A percentile compares a stretch with the other conserved stretches of the same genome.
phyloP scores from a whole-genome alignment of 352 stramenopile genomes.

The Hyphochytrium catenoides region DNA sequence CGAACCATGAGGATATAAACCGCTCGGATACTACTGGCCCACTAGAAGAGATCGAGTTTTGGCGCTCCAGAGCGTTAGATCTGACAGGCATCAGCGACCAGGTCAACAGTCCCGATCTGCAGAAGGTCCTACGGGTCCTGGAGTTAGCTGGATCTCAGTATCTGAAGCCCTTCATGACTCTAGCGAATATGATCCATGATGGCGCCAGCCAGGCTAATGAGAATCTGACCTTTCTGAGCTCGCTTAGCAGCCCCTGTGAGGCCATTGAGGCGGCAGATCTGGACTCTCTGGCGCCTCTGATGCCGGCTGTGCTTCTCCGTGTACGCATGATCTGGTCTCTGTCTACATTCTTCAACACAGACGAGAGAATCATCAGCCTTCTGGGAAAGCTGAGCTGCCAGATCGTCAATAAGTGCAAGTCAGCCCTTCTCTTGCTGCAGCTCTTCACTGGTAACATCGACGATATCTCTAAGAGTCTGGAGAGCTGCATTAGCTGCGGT shows the following conservation, averaged over 20 bases:
- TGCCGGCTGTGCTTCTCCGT: conserved; percentile 69
- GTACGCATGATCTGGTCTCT: conserved; percentile 82
- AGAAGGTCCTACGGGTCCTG: conserved; percentile 63
- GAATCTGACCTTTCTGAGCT: conserved; percentile 79
- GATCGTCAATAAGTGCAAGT: conserved; percentile 69
- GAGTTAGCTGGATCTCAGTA: conserved; percentile 73
- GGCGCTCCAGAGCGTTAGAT: conserved; percentile 69
- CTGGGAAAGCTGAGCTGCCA: conserved; percentile 82
- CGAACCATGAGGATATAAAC: conserved; percentile 77
- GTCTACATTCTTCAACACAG: conserved; percentile 78
- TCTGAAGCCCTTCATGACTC: conserved; percentile 68
- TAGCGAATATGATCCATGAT: conserved; percentile 76
- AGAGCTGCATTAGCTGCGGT: conserved; percentile 73
- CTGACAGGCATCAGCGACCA: conserved; percentile 79
- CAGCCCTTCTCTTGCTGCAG: conserved; percentile 55
- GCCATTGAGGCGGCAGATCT: conserved; percentile 56
- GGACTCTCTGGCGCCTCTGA: conserved; percentile 59
- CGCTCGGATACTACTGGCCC: conserved; percentile 67
- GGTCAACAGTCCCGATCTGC: conserved; percentile 62
- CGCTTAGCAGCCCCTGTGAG: conserved; percentile 65
- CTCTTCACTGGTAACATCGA: conserved; percentile 79
- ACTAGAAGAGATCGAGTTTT: conserved; percentile 87
- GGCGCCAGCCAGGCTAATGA: conserved; percentile 72
- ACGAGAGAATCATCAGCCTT: conserved; percentile 72
- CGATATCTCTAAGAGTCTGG: conserved; percentile 50